Evolutionary conservation across 2,329 filamentous ascomycete species (phyloP), one percentile per base, ranked within the genome.

Genomic region (Tolypocladium tropicale): DNA sequence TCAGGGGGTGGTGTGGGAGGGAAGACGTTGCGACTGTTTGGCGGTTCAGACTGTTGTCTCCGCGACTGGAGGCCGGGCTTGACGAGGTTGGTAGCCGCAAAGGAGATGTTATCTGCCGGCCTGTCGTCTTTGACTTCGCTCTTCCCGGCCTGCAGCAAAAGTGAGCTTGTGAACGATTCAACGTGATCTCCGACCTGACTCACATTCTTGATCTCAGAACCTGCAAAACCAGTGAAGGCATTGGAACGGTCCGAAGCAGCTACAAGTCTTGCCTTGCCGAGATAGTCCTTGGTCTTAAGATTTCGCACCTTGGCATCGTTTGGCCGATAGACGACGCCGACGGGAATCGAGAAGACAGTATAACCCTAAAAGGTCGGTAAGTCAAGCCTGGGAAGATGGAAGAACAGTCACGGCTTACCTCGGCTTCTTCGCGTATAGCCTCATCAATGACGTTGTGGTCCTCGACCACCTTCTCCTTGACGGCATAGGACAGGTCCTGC

Each of bases 291-390:
- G 25, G 91, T 90, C 77, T 96, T 96, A 65, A 99, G 78, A 67
- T 99, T 99, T 74, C 95, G 95, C 62, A 99, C 94, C 73, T 99
- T 99, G 60, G 94, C 92, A 66, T 95, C 92, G 68, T 96, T 97
- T 25, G 94, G 94, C 57, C 94, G 81, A 73, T 97, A 99, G 18
- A 99, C 83, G 34, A 96, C 89, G 28, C 94, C 94, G 14, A 97
- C 92, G 0, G 94, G 94, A 54, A 97, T 97, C 0, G 92, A 97
- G 74, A 99, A 99, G 46, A 99, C 94, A 0, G 94, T 97, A 68
- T 99, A 99, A 51, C 93, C 94, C 89, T 95, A 59, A 3, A 34
- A 9, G 12, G 25, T 21, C 34, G 36, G 21, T 52, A 10, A 52
- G 36, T 2, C 16, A 10, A 37, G 33, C 33, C 33, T 21, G 11